Percentiles rank a stretch among this genome's conserved stretches.
Conservation (phyloP, 2,329 filamentous ascomycete species). For the Verticillium longisporum region DNA sequence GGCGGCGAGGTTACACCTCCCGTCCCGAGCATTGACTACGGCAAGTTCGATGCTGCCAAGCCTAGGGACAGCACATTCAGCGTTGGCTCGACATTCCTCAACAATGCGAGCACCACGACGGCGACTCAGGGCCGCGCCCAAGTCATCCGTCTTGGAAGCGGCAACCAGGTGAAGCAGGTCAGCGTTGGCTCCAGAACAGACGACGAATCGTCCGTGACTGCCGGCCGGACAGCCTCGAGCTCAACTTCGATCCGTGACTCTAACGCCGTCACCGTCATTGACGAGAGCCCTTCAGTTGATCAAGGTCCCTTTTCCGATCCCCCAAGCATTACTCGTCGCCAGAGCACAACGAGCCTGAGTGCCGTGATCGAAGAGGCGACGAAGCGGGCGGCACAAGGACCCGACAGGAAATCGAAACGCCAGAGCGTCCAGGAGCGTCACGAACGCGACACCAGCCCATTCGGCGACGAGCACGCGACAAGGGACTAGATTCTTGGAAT, state of each 20-base stretch:
- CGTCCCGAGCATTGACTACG: slow-evolving; percentile 64
- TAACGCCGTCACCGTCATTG: slow-evolving; percentile 39
- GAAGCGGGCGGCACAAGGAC: slow-evolving; percentile 24
- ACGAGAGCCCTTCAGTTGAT: slow-evolving; percentile 41
- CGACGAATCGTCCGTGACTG: slow-evolving; percentile 8
- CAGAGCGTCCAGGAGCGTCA: slow-evolving; percentile 19
- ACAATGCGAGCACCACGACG: slow-evolving; percentile 53
- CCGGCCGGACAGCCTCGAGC: slow-evolving; percentile 8
- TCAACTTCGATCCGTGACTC: slow-evolving; percentile 28
- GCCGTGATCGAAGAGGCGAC: slow-evolving; percentile 49
- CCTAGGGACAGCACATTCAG: slow-evolving; percentile 55
- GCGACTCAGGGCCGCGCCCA: slow-evolving; percentile 51
- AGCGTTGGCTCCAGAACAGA: slow-evolving; percentile 30
- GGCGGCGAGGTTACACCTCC: slow-evolving; percentile 57
- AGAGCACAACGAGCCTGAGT: slow-evolving; percentile 41
- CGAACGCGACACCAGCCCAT: slow-evolving; percentile 38
- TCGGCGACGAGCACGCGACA: slow-evolving; percentile 52
- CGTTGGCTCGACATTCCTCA: slow-evolving; percentile 62
- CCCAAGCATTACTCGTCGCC: slow-evolving; percentile 20
- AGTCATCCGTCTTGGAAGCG: slow-evolving; percentile 51
- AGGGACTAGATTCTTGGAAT: slow-evolving; percentile 28
- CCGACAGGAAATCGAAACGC: slow-evolving; percentile 19
- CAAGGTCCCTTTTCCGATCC: slow-evolving; percentile 56
- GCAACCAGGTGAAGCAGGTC: slow-evolving; percentile 34
- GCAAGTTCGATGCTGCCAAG: slow-evolving; percentile 42